Evolutionary conservation across 2,329 filamentous ascomycete species (phyloP).

Genomic region (Metarhizium humberi): DNA sequence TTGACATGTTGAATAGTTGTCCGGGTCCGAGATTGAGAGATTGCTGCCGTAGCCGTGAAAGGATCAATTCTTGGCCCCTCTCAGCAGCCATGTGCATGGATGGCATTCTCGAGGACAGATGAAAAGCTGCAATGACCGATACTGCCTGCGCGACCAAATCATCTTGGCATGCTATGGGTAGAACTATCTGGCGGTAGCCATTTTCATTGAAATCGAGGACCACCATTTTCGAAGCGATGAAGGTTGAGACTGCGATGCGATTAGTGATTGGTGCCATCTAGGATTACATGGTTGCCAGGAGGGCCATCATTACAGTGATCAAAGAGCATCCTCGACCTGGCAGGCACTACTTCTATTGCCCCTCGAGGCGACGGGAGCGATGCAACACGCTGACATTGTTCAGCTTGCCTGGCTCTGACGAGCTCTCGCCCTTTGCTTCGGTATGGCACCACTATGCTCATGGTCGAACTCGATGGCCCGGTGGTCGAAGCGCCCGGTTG

Average conservation of each 20-base stretch:
- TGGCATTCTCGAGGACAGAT: slow-evolving; percentile 22
- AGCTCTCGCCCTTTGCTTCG: neutral
- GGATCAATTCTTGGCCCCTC: slow-evolving; percentile 23
- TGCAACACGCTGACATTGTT: neutral
- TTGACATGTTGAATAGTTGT: slow-evolving; percentile 26
- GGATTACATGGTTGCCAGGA: neutral
- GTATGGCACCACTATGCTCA: neutral
- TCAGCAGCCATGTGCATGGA: slow-evolving; percentile 22
- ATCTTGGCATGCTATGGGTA: slow-evolving; percentile 29
- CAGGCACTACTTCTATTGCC: slow-evolving; percentile 16
- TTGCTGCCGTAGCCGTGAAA: slow-evolving; percentile 23
- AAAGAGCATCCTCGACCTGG: slow-evolving; percentile 25
- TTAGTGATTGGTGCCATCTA: neutral
- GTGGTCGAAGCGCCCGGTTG: neutral
- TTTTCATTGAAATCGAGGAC: slow-evolving; percentile 25
- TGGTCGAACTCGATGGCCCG: neutral
- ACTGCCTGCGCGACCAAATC: slow-evolving; percentile 25
- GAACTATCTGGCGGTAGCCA: slow-evolving; percentile 27
- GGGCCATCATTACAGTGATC: slow-evolving; percentile 19
- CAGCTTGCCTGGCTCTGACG: neutral
- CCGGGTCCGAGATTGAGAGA: slow-evolving; percentile 17
- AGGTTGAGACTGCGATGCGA: slow-evolving; percentile 20
- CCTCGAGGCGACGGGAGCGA: slow-evolving; percentile 8
- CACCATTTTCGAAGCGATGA: slow-evolving; percentile 29
- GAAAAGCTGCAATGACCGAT: slow-evolving; percentile 28